Percentiles rank a stretch among this genome's conserved stretches.
These are phyloP conservation scores for Suaeda aralocaspica DNA, from an alignment of 148 eudicot genomes.

Conservation along the genomic window DNA sequence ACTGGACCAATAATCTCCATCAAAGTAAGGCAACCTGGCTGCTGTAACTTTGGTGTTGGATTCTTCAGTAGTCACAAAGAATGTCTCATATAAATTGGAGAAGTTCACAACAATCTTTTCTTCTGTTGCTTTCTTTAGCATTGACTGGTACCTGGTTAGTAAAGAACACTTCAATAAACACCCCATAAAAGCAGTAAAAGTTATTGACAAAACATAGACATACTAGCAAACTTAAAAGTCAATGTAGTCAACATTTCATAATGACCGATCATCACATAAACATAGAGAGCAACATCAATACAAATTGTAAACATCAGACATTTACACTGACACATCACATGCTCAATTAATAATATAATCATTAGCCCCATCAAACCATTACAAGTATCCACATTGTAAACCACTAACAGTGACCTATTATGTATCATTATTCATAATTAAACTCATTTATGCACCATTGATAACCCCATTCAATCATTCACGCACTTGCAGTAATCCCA, in stretches of 20 bases:
- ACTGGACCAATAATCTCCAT: conserved; percentile 80
- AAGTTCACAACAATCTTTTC: conserved; percentile 56
- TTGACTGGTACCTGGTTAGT: conserved; percentile 60
- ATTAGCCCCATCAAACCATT: background rate
- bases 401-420: no score
- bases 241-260: background rate
- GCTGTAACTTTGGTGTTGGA: conserved; percentile 58
- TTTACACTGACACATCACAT: background rate
- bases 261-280: background rate
- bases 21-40: conserved; percentile 86
- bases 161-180: conserved; percentile 13
- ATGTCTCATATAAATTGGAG: conserved; percentile 62
- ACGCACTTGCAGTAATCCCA: no score
- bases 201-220: background rate
- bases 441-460: background rate
- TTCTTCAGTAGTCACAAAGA: conserved; percentile 55
- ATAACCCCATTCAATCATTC: background rate
- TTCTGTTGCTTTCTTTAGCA: conserved; percentile 68
- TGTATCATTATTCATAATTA: no score
- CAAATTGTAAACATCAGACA: background rate
- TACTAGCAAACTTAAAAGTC: background rate
- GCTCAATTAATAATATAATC: no score
- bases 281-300: background rate
- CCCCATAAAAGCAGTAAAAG: background rate
- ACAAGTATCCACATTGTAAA: background rate